These are phyloP conservation scores for Daldinia childiae DNA, from an alignment of 495 filamentous ascomycete species.

Conservation along the genomic window DNA sequence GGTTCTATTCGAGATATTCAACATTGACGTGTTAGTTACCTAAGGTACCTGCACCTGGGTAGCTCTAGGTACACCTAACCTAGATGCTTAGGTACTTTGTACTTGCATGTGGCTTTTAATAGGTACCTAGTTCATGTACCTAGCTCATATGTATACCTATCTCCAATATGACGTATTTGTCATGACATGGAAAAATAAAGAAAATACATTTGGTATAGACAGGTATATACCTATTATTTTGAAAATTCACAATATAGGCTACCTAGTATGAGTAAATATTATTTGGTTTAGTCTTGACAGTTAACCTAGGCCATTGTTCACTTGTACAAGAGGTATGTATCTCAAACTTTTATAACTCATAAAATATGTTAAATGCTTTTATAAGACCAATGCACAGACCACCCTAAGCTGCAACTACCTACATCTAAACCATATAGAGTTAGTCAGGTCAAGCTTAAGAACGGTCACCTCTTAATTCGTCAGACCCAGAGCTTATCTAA, in stretches of 20 bases:
- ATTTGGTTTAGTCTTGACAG: too few relatives aligned
- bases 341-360: too few relatives aligned
- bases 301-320: too few relatives aligned
- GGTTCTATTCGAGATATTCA: background rate
- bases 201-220: too few relatives aligned
- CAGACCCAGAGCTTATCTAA: constrained; percentile 27
- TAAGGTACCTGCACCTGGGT: background rate
- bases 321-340: too few relatives aligned
- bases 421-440: constrained; percentile 1
- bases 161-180: background rate
- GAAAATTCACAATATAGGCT: too few relatives aligned
- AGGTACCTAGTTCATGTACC: background rate
- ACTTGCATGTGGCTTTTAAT: background rate
- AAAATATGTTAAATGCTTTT: too few relatives aligned
- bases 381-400: too few relatives aligned
- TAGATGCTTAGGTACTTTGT: background rate
- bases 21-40: constrained; percentile 11
- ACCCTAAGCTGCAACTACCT: too few relatives aligned
- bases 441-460: constrained; percentile 20
- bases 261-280: too few relatives aligned
- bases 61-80: background rate
- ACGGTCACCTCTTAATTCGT: constrained; percentile 21
- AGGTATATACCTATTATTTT: too few relatives aligned
- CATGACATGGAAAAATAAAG: background rate
- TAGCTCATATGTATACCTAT: background rate